Percentiles rank a stretch among this genome's conserved stretches.
Evolutionary conservation across 495 filamentous ascomycete species (phyloP).

Genomic region (Talaromyces liani): DNA sequence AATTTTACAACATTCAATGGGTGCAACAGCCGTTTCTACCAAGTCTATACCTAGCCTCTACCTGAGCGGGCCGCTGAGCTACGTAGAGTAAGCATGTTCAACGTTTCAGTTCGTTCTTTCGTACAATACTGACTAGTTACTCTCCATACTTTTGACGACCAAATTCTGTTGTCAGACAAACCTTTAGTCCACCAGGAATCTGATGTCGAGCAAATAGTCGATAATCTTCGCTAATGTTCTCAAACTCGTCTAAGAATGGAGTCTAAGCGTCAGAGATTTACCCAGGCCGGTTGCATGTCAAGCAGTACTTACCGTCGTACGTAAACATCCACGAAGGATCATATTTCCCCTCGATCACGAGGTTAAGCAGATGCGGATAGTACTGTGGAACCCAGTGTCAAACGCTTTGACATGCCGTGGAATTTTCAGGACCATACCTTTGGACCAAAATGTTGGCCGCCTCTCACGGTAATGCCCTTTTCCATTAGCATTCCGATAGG

Average conservation of each 20-base stretch:
- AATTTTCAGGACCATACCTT: conserved; percentile 12
- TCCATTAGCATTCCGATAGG: conserved; percentile 22
- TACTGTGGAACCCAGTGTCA: conserved; percentile 14
- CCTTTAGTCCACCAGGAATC: conserved; percentile 18
- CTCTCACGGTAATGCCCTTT: conserved; percentile 22
- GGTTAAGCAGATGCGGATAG: conserved; percentile 20
- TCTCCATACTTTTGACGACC: conserved; percentile 9
- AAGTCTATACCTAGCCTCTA: background rate
- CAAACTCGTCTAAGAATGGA: conserved; percentile 16
- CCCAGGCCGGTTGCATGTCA: background rate
- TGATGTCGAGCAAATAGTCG: conserved; percentile 16
- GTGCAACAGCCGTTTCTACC: background rate
- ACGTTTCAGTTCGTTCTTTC: background rate
- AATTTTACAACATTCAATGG: background rate
- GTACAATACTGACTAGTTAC: background rate
- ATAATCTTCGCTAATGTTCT: conserved; percentile 21
- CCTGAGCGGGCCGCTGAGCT: background rate
- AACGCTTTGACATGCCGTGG: background rate
- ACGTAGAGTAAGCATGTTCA: background rate
- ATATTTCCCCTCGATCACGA: conserved; percentile 17
- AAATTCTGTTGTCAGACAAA: conserved; percentile 19
- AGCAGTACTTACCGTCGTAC: conserved; percentile 13
- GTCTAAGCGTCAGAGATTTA: background rate
- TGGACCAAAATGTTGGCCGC: conserved; percentile 18
- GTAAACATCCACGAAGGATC: conserved; percentile 27